phyloP scores from a whole-genome alignment of 176 grass and related monocot species.

The Areca catechu region DNA sequence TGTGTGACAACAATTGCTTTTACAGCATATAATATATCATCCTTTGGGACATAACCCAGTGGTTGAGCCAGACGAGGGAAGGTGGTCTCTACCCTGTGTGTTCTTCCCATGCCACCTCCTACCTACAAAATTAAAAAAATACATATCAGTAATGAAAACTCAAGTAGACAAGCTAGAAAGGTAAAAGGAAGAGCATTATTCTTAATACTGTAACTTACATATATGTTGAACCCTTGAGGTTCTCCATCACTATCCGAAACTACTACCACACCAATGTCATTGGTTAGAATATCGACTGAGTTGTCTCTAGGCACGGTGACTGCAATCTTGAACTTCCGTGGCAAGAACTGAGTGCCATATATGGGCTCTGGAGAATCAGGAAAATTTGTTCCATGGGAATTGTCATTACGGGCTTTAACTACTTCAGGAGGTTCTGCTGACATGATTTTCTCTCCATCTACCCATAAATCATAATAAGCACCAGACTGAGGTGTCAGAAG shows the following conservation, averaged over 20 bases:
- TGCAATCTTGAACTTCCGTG: constrained; percentile 95
- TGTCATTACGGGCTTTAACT: constrained; percentile 72
- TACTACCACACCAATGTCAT: constrained; percentile 91
- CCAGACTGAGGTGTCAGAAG: constrained; percentile 82
- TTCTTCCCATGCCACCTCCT: constrained; percentile 97
- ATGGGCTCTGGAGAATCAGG: constrained; percentile 86
- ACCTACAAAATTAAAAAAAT: constrained; percentile 41
- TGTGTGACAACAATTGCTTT: constrained; percentile 96
- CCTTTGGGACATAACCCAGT: constrained; percentile 85
- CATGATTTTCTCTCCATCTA: constrained; percentile 98
- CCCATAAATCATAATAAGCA: constrained; percentile 97
- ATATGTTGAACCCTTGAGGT: constrained; percentile 86
- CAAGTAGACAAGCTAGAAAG: too few species aligned
- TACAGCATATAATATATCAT: constrained; percentile 95
- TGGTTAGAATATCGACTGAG: constrained; percentile 92
- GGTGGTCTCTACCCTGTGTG: constrained; percentile 81
- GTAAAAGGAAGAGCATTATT: not conserved
- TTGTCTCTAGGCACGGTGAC: constrained; percentile 79
- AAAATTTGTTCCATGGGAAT: constrained; percentile 83
- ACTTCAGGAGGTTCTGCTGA: constrained; percentile 85
- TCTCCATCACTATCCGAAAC: constrained; percentile 81
- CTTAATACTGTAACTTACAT: constrained; percentile 35
- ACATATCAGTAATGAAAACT: too few species aligned
- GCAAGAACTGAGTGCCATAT: constrained; percentile 90
- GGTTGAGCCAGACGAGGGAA: constrained; percentile 82